Base-by-base conservation (phyloP, 345 rosid genomes). In the Tarenaya hassleriana region DNA sequence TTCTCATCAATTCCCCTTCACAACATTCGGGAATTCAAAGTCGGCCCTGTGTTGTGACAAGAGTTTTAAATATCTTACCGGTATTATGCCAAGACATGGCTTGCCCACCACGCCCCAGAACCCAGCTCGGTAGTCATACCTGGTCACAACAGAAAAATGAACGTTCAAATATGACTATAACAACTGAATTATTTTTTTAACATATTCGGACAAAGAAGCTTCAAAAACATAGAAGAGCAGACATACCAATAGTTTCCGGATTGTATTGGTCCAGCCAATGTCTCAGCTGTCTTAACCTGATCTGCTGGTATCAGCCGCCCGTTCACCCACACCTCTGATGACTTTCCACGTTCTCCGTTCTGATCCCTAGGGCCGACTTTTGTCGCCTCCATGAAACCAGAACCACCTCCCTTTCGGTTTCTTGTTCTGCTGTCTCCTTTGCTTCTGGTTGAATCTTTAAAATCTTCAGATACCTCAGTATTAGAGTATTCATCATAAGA, bases 121-220 rank as follows among this genome's bases (percentile, higher is more conserved):
- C 12, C 95, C 94, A 51, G 83, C 88, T 60, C 70, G 74, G 52
- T 34, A 77, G 62, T 86, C 95, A 51, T 86, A 86, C 95, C 95
- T 86, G 55, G 58, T 34, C 12, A 45, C 17, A 45, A 1, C 41
- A 56, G 9, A 24, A 13, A 50, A 0, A 39, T 18, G 44, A 24
- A 24, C 50, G 18, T 41, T 19, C 50, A 44, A 44, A 13, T 27
- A 11, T 3, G 16, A 43, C 34, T 50, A 37, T 35, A 27, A 44
- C 17, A 8, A 5, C 32, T 50, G 51, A n/a, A n/a, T n/a, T n/a
- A n/a, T n/a, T n/a, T n/a, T n/a, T n/a, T n/a, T n/a, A n/a, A n/a
- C n/a, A n/a, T n/a, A n/a, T n/a, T n/a, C n/a, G n/a, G n/a, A n/a
- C n/a, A n/a, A n/a, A n/a, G n/a, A n/a, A n/a, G n/a, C 46, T 29